phyloP scores from a whole-genome alignment of 2,329 filamentous ascomycete species.

The Sporothrix schenckii region DNA sequence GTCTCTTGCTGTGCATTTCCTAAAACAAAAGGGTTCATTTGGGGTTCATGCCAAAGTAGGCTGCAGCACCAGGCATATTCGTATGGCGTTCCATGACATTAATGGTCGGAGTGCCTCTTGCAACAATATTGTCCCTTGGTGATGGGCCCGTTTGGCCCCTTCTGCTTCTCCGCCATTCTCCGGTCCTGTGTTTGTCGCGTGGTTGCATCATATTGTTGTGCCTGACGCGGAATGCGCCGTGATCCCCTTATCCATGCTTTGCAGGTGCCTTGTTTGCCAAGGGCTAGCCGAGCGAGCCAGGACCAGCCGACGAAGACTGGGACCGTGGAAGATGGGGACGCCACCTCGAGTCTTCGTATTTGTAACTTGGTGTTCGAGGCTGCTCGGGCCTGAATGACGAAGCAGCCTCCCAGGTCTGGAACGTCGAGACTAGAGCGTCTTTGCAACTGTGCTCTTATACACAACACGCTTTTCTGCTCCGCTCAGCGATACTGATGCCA shows the following conservation, averaged over 20 bases:
- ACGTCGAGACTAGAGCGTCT: neutral
- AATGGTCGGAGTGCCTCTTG: neutral
- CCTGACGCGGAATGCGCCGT: conserved; percentile 6
- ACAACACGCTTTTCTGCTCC: too few relatives aligned
- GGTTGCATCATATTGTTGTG: neutral
- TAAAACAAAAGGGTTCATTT: neutral
- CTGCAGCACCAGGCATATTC: neutral
- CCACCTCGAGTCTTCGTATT: too few relatives aligned
- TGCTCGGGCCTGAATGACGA: neutral
- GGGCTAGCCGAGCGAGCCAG: conserved; percentile 14
- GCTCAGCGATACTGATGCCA: too few relatives aligned
- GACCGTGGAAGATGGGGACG: neutral
- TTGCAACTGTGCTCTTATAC: neutral
- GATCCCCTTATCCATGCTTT: neutral
- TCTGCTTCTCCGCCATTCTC: conserved; percentile 5
- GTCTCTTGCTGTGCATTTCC: neutral
- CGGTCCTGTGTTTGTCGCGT: conserved; percentile 2
- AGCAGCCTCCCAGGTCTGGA: too few relatives aligned
- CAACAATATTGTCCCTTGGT: neutral
- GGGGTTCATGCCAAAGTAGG: neutral
- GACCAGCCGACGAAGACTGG: neutral
- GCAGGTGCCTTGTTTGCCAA: neutral
- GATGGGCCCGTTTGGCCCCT: neutral
- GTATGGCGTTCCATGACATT: conserved; percentile 10
- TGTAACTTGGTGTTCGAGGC: too few relatives aligned